These are phyloP conservation scores for Phytophthora fragariae DNA, from an alignment of 352 stramenopile genomes.

Conservation along the genomic window DNA sequence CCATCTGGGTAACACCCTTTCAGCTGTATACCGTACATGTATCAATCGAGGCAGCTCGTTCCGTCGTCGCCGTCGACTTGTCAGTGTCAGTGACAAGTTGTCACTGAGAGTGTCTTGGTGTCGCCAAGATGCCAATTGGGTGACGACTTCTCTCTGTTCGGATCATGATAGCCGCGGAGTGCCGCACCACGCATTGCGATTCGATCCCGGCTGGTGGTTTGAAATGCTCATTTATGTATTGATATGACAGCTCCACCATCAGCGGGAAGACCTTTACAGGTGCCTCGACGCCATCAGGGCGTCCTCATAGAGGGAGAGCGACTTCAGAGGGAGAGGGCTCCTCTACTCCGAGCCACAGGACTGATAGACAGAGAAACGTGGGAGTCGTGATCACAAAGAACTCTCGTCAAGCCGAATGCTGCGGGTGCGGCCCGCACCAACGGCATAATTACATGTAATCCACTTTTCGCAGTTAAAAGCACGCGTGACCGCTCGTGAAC, in stretches of 20 bases:
- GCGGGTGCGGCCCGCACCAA: conserved; percentile 3
- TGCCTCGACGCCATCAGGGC: not conserved
- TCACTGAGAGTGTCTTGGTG: too few relatives aligned
- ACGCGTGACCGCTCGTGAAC: not conserved
- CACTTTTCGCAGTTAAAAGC: not conserved
- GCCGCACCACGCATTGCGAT: conserved; percentile 8
- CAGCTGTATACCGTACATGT: not conserved
- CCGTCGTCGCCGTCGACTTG: not conserved
- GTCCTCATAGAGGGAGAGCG: not conserved
- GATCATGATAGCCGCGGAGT: conserved; percentile 14
- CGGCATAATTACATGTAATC: conserved; percentile 1
- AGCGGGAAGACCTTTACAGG: conserved; percentile 4
- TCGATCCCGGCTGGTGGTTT: conserved; percentile 15
- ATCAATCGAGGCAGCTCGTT: not conserved
- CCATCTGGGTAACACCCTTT: not conserved
- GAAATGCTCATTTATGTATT: conserved; percentile 1
- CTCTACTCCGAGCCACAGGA: not conserved
- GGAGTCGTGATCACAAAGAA: conserved; percentile 2
- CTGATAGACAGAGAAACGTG: conserved; percentile 12
- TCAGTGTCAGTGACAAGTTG: too few relatives aligned
- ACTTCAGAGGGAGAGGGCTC: not conserved
- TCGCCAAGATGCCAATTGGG: too few relatives aligned
- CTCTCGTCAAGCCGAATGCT: not conserved
- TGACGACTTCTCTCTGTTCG: not conserved
- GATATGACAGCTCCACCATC: not conserved